A percentile compares a stretch with the other conserved stretches of the same genome.
These are phyloP conservation scores for Kandelia obovata DNA, from an alignment of 345 rosid species.

Conservation along the genomic window DNA sequence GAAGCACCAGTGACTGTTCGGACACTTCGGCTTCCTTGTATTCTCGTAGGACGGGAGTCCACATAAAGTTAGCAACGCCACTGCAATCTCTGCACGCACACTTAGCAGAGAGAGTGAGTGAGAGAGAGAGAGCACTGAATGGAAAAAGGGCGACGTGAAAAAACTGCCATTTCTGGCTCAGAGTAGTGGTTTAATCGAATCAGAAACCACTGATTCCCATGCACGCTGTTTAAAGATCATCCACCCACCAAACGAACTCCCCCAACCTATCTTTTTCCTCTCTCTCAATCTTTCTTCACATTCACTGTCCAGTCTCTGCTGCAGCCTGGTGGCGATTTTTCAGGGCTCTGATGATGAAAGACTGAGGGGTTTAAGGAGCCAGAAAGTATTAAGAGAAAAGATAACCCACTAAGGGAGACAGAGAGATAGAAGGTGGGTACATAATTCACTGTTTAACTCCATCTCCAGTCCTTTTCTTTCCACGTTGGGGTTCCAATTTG, in stretches of 20 bases:
- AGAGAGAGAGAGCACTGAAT: neutral
- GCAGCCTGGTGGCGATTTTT: conserved; percentile 27
- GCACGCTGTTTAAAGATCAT: neutral
- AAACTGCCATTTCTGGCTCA: conserved; percentile 11
- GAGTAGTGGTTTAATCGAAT: no score
- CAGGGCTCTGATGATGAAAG: conserved; percentile 19
- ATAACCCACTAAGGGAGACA: neutral
- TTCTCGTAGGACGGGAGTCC: no score
- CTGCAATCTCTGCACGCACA: no score
- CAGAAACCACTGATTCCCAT: conserved; percentile 14
- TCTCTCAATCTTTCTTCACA: conserved; percentile 6
- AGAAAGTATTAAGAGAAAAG: neutral
- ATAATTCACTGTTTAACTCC: neutral
- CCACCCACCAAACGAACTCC: neutral
- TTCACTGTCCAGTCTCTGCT: conserved; percentile 22
- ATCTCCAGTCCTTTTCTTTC: neutral
- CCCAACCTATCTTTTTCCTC: neutral
- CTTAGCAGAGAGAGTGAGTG: no score
- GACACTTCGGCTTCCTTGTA: no score
- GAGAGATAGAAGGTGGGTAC: neutral
- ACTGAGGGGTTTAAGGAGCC: conserved; percentile 14
- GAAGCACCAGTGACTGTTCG: no score
- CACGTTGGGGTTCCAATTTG: neutral
- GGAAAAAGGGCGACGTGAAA: conserved; percentile 4
- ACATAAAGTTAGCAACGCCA: no score